phyloP scores from a whole-genome alignment of 1,284 basidiomycete genomes.

The Trichosporon inkin region DNA sequence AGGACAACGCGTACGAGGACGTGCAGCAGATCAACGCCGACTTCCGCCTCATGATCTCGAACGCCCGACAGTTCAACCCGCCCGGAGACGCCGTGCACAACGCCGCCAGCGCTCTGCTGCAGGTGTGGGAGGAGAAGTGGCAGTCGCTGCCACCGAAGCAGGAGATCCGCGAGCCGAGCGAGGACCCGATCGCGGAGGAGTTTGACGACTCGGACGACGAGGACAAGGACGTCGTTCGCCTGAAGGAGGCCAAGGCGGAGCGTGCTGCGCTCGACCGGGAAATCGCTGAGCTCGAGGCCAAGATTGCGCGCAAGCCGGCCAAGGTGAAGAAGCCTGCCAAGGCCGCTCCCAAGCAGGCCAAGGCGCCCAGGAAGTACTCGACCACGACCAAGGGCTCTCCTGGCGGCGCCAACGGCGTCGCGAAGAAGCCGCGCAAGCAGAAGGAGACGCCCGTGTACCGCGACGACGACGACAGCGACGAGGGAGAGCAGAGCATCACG shows the following conservation, averaged over 20 bases:
- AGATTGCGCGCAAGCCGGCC: slow-evolving; percentile 32
- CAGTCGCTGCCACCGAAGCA: slow-evolving; percentile 62
- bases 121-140: slow-evolving; percentile 89
- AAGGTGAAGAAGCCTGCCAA: slow-evolving; percentile 40
- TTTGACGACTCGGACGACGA: slow-evolving; percentile 51
- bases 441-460: slow-evolving; percentile 39
- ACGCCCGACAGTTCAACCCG: slow-evolving; percentile 91
- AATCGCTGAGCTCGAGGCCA: slow-evolving; percentile 34
- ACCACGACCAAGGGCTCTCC: slow-evolving; percentile 35
- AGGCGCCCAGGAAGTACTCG: slow-evolving; percentile 53
- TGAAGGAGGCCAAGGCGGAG: slow-evolving; percentile 22
- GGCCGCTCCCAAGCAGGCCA: slow-evolving; percentile 48
- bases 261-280: slow-evolving; percentile 25
- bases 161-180: slow-evolving; percentile 50
- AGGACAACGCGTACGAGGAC: slow-evolving; percentile 67
- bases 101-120: slow-evolving; percentile 73
- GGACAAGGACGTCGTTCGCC: slow-evolving; percentile 41
- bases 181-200: slow-evolving; percentile 56
- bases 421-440: slow-evolving; percentile 42
- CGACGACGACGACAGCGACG: slow-evolving; percentile 50
- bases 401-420: slow-evolving; percentile 33
- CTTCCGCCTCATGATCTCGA: slow-evolving; percentile 88
- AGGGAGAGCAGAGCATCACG: slow-evolving; percentile 54
- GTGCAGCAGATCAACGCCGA: slow-evolving; percentile 80
- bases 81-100: slow-evolving; percentile 78